Evolutionary conservation across 257 asterid genomes (phyloP).

Genomic region (Scutellaria barbata): DNA sequence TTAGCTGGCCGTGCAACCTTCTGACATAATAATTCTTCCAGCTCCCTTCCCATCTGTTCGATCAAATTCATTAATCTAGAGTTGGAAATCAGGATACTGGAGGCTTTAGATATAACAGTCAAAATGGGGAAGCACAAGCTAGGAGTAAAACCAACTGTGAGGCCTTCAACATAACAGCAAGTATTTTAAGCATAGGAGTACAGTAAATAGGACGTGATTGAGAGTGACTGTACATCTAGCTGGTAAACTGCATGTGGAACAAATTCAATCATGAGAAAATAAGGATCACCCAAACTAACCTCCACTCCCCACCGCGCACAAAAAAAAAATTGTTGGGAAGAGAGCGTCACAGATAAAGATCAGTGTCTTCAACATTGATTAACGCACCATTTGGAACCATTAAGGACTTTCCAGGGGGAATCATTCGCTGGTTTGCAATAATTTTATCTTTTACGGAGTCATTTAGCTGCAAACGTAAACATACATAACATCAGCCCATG

Average conservation of each 20-base stretch:
- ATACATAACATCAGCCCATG: slow-evolving; percentile 40
- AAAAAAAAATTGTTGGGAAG: slow-evolving; percentile 33
- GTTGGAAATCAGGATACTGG: slow-evolving; percentile 26
- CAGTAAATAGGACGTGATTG: no score
- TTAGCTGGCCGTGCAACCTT: slow-evolving; percentile 81
- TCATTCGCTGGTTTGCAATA: slow-evolving; percentile 88
- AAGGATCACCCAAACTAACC: no score
- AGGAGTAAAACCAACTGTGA: not conserved
- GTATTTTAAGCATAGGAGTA: no score
- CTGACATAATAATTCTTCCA: slow-evolving; percentile 71
- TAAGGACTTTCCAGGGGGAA: slow-evolving; percentile 97
- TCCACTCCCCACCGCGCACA: no score
- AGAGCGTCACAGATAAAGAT: slow-evolving; percentile 85
- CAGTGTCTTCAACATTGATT: slow-evolving; percentile 93
- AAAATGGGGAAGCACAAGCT: slow-evolving; percentile 11
- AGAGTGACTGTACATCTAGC: no score
- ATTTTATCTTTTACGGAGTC: slow-evolving; percentile 96
- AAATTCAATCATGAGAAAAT: slow-evolving; percentile 19
- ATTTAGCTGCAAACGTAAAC: slow-evolving; percentile 70
- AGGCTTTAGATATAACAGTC: slow-evolving; percentile 18
- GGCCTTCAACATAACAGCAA: slow-evolving; percentile 15
- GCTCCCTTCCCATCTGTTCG: slow-evolving; percentile 93
- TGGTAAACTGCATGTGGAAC: no score
- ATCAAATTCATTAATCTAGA: no score
- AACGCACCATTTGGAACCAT: no score